Evolutionary conservation across 202 grass and related monocot genomes (phyloP).

Genomic region (Cymbopogon flexuosus): DNA sequence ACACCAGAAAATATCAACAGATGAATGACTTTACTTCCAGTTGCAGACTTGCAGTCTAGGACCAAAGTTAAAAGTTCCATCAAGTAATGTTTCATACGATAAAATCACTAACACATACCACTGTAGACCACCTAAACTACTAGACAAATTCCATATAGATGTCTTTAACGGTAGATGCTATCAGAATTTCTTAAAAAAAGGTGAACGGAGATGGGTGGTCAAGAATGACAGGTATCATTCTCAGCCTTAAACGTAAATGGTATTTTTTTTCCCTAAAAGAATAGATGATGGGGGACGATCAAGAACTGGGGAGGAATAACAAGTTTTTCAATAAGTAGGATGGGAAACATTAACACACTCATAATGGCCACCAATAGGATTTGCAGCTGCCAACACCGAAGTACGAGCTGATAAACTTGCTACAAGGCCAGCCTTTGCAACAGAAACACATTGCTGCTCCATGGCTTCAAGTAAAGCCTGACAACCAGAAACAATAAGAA

Average conservation of each 20-base stretch:
- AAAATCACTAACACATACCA: neutral
- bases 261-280: neutral
- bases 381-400: constrained; percentile 87
- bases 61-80: neutral
- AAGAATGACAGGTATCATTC: constrained; percentile 11
- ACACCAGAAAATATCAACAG: neutral
- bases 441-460: constrained; percentile 96
- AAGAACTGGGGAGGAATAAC: constrained; percentile 1
- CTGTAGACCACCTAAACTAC: neutral
- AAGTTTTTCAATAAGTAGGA: constrained; percentile 4
- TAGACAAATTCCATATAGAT: neutral
- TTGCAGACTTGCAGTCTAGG: neutral
- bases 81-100: neutral
- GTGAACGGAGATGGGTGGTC: constrained; percentile 9
- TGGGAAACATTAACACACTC: constrained; percentile 52
- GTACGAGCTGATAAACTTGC: constrained; percentile 89
- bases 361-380: constrained; percentile 95
- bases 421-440: constrained; percentile 96
- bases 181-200: neutral
- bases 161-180: neutral
- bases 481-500: constrained; percentile 38
- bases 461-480: constrained; percentile 96
- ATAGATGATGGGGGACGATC: constrained; percentile 6
- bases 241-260: constrained; percentile 1
- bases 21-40: constrained; percentile 7